Evolutionary conservation across 441 rosid species (phyloP).

Genomic region (Metrosideros polymorpha): DNA sequence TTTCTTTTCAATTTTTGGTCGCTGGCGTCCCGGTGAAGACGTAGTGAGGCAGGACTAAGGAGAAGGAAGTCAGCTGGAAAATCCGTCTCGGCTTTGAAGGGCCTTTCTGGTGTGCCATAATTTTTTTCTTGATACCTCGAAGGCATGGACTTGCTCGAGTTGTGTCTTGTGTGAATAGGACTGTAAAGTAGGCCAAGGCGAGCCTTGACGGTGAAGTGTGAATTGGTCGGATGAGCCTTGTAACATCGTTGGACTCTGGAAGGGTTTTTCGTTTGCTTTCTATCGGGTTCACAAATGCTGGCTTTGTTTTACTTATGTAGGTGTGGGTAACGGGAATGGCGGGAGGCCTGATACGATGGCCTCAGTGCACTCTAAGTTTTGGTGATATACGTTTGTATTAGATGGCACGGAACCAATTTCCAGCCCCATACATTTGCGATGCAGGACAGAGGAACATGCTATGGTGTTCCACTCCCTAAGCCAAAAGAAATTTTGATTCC

Average conservation of each 20-base stretch:
- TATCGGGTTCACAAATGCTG: not conserved
- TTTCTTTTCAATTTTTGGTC: slow-evolving; percentile 73
- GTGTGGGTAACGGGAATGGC: not conserved
- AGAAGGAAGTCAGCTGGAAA: not conserved
- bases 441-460: not conserved
- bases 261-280: not conserved
- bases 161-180: not conserved
- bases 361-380: not conserved
- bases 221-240: not conserved
- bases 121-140: not conserved
- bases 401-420: not conserved
- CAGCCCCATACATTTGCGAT: not conserved
- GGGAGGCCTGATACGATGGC: not conserved
- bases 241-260: not conserved
- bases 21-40: slow-evolving; percentile 40
- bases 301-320: not conserved
- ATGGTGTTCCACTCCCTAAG: not conserved
- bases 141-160: not conserved
- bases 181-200: not conserved
- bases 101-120: not conserved
- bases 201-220: not conserved
- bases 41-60: not conserved
- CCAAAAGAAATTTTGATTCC: not conserved
- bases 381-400: not conserved
- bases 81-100: not conserved